These are phyloP conservation scores for Pythium aquatile DNA, from an alignment of 352 stramenopile species.

Conservation along the genomic window DNA sequence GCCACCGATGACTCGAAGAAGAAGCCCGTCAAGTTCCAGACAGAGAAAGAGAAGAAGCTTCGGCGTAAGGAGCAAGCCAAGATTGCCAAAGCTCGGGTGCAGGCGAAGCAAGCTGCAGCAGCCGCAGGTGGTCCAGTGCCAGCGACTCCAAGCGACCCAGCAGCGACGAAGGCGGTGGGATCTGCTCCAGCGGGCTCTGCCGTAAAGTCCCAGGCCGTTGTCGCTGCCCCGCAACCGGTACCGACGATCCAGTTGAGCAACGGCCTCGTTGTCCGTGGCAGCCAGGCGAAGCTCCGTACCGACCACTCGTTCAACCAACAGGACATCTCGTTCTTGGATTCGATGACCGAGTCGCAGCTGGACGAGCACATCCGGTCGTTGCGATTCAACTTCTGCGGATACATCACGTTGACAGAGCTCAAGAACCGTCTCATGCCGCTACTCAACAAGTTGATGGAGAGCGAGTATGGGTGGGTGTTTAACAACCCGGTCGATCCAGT, in stretches of 20 bases:
- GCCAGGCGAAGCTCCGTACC: conserved; percentile 49
- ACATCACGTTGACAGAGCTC: conserved; percentile 79
- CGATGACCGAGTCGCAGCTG: conserved; percentile 81
- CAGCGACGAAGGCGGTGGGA: background rate
- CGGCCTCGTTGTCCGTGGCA: conserved; percentile 71
- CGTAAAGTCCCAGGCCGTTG: conserved; percentile 16
- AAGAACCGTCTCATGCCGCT: conserved; percentile 84
- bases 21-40: conserved; percentile 73
- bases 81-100: conserved; percentile 67
- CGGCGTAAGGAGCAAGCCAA: conserved; percentile 81
- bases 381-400: conserved; percentile 85
- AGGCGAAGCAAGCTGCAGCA: conserved; percentile 64
- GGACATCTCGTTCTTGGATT: conserved; percentile 87
- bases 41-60: conserved; percentile 87
- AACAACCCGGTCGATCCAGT: conserved; percentile 95
- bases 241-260: conserved; percentile 43
- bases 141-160: background rate
- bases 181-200: background rate
- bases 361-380: conserved; percentile 90
- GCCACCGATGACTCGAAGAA: conserved; percentile 47
- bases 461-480: conserved; percentile 91
- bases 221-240: conserved; percentile 8
- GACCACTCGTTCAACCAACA: conserved; percentile 71
- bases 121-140: conserved; percentile 10
- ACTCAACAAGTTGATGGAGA: conserved; percentile 87